Evolutionary conservation across 495 filamentous ascomycete species (phyloP).

Genomic region (Bombardia bombarda): DNA sequence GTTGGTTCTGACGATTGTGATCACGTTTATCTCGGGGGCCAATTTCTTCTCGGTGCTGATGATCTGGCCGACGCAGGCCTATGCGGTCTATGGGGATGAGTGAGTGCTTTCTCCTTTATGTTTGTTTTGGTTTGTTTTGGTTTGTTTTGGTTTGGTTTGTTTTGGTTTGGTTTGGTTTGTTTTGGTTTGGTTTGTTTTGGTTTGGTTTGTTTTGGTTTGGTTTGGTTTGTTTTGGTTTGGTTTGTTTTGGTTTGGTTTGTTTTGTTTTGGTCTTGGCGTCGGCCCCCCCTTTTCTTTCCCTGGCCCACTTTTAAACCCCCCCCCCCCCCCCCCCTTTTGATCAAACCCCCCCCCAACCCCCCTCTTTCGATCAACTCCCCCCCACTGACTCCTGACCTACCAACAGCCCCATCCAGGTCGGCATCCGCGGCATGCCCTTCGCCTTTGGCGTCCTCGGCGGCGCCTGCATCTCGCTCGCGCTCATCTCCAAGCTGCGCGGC

Average conservation of each 20-base stretch:
- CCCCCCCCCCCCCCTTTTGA: background rate
- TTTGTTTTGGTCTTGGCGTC: too few species aligned
- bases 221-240: too few species aligned
- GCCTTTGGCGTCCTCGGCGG: conserved; percentile 56
- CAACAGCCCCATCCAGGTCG: conserved; percentile 52
- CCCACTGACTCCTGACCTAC: background rate
- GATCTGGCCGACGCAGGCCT: conserved; percentile 68
- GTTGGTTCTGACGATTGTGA: conserved; percentile 55
- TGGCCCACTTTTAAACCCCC: too few species aligned
- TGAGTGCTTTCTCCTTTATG: conserved; percentile 3
- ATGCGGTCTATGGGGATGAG: conserved; percentile 67
- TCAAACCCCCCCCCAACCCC: background rate
- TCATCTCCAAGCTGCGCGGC: conserved; percentile 53
- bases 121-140: too few species aligned
- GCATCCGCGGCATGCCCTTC: conserved; percentile 57
- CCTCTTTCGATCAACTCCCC: background rate
- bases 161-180: too few species aligned
- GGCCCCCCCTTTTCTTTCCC: too few species aligned
- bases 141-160: too few species aligned
- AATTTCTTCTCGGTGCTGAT: conserved; percentile 70
- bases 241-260: too few species aligned
- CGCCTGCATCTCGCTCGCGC: conserved; percentile 52
- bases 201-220: too few species aligned
- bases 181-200: too few species aligned
- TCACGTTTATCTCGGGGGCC: conserved; percentile 65